These are phyloP conservation scores for Gyromitra esculenta DNA, from an alignment of 2,329 filamentous ascomycete species.

Conservation along the genomic window DNA sequence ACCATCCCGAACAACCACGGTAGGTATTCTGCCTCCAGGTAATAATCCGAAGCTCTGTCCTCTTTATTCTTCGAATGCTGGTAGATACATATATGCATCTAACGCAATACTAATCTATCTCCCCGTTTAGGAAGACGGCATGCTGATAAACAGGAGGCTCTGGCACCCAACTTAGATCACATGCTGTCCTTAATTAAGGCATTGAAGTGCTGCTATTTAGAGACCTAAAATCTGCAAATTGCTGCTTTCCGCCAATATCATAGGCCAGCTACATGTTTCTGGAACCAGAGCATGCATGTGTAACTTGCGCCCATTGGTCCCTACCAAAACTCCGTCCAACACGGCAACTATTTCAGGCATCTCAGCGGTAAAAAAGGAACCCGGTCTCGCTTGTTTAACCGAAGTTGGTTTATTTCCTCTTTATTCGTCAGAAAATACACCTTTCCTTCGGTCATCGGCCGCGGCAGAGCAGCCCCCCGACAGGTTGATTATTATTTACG, in stretches of 20 bases:
- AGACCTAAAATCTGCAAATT: neutral
- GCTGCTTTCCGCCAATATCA: neutral
- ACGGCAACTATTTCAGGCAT: conserved; percentile 16
- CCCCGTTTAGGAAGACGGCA: too few relatives aligned
- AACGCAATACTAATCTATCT: too few relatives aligned
- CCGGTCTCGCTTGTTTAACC: conserved; percentile 11
- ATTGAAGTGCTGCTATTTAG: neutral
- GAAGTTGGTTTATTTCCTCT: neutral
- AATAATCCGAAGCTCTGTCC: neutral
- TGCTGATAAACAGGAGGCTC: neutral
- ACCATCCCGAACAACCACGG: neutral
- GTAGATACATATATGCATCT: neutral
- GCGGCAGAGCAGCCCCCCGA: neutral
- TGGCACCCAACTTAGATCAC: neutral
- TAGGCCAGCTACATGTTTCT: neutral
- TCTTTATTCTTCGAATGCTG: neutral
- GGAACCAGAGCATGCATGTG: neutral
- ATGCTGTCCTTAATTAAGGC: neutral
- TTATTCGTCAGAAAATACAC: conserved; percentile 4
- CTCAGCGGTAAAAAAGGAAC: conserved; percentile 4
- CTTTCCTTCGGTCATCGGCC: conserved; percentile 5
- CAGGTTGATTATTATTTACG: neutral
- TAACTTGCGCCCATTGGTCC: neutral
- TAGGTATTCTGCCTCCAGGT: neutral
- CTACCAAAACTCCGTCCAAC: neutral